Percentiles rank a stretch among this genome's conserved stretches.
phyloP scores from a whole-genome alignment of 2,329 filamentous ascomycete genomes.

The Epichloe hybrida region DNA sequence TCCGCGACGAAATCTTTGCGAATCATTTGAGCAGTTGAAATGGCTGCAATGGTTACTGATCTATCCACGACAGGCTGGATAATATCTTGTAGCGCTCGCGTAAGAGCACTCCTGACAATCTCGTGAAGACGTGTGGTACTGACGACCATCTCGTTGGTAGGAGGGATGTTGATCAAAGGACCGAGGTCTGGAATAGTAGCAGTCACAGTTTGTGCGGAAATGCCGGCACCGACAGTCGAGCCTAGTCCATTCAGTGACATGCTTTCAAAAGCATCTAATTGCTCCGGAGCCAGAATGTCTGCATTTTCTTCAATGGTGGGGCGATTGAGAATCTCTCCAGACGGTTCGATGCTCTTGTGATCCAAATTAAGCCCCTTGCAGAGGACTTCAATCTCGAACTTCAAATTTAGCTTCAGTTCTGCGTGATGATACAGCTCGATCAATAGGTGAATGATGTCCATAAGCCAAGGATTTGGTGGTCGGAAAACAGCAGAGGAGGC shows the following conservation, averaged over 20 bases:
- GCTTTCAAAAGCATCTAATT: constrained; percentile 70
- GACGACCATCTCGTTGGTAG: constrained; percentile 66
- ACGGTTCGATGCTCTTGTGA: constrained; percentile 80
- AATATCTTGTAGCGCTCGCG: constrained; percentile 85
- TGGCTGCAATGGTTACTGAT: constrained; percentile 94
- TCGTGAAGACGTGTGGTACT: constrained; percentile 52
- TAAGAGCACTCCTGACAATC: constrained; percentile 77
- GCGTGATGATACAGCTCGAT: constrained; percentile 90
- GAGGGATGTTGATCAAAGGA: constrained; percentile 65
- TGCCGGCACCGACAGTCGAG: constrained; percentile 53
- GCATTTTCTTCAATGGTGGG: constrained; percentile 48
- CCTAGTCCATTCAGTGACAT: constrained; percentile 64
- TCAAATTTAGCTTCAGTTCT: constrained; percentile 89
- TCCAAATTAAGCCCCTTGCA: constrained; percentile 89
- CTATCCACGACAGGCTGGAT: constrained; percentile 95
- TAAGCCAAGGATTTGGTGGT: constrained; percentile 92
- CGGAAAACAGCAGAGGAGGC: constrained; percentile 77
- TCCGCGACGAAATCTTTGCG: constrained; percentile 95
- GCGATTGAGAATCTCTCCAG: constrained; percentile 71
- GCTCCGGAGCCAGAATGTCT: constrained; percentile 49
- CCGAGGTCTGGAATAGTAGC: constrained; percentile 75
- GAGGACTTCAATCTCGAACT: constrained; percentile 96
- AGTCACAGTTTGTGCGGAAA: constrained; percentile 66
- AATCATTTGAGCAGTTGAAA: constrained; percentile 89
- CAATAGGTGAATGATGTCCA: constrained; percentile 85